These are phyloP conservation scores for Lactifluus echinatus DNA, from an alignment of 768 basidiomycete species.

Conservation along the genomic window DNA sequence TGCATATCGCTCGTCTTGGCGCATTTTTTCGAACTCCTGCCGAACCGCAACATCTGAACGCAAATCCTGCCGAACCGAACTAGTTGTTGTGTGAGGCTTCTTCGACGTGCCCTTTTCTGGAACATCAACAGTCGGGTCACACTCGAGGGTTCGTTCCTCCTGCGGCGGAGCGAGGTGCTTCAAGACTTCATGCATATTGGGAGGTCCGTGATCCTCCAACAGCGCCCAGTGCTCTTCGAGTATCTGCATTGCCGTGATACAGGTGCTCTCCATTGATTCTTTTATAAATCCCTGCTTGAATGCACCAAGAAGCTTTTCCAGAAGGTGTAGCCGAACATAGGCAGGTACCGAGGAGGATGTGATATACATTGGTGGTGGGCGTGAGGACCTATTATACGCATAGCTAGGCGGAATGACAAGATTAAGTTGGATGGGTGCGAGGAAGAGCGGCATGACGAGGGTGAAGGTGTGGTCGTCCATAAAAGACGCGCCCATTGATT, in stretches of 20 bases:
- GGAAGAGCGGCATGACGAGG: slow-evolving; percentile 51
- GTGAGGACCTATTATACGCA: slow-evolving; percentile 37
- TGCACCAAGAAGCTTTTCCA: slow-evolving; percentile 50
- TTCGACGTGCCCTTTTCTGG: background rate
- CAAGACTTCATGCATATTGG: slow-evolving; percentile 62
- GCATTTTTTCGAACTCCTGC: slow-evolving; percentile 41
- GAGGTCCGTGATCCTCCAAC: slow-evolving; percentile 63
- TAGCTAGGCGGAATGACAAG: slow-evolving; percentile 46
- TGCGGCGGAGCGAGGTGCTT: slow-evolving; percentile 42
- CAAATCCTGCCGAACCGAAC: slow-evolving; percentile 29
- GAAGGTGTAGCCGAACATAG: slow-evolving; percentile 79
- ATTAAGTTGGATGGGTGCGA: slow-evolving; percentile 57
- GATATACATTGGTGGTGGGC: slow-evolving; percentile 64
- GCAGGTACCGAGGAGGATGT: slow-evolving; percentile 60
- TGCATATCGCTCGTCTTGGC: slow-evolving; percentile 40
- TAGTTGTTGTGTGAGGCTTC: slow-evolving; percentile 22
- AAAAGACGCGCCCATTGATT: slow-evolving; percentile 40
- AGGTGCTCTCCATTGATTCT: slow-evolving; percentile 62
- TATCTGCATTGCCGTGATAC: slow-evolving; percentile 59
- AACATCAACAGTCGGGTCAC: background rate
- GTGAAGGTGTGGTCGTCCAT: slow-evolving; percentile 37
- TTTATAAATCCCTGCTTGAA: slow-evolving; percentile 47
- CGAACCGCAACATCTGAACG: slow-evolving; percentile 43
- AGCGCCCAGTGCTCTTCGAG: slow-evolving; percentile 64
- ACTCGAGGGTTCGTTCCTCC: background rate